Base-by-base conservation (phyloP, 176 grass and related monocot genomes). In the Raddia distichophylla region DNA sequence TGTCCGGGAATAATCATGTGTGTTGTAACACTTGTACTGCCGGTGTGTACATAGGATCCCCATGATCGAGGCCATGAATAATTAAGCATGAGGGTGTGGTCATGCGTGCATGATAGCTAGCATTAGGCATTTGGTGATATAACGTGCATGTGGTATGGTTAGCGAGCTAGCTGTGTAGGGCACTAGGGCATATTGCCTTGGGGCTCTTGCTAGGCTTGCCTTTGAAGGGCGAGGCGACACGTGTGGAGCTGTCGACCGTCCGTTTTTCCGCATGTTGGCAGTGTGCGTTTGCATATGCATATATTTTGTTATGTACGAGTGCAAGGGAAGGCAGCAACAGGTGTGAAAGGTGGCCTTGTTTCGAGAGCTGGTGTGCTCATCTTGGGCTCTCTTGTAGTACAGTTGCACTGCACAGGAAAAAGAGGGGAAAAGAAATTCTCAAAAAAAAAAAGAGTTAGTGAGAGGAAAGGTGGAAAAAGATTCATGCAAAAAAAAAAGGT, bases 241-340 rank as follows among this genome's bases (percentile, higher is more conserved):
- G 71, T 62, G 78, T 43, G 54, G 61, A 33, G 45, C 22, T 16
- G 16, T 68, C 61, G 52, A 52, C 70, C 53, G 43, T 75, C 44
- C 2, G 18, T 42, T 83, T 82, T 60, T 45, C 49, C 16, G 52
- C 59, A 60, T 60, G 59, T 12, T 60, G 9, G 10, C 59, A 60
- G 17, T 46, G 14, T 67, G 33, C 0, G 49, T 78, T 34, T 59
- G 54, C 14, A 55, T 34, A 60, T 27, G 27, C 27, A 27, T 27
- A 27, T 27, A 27, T 27, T 27, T 79, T 51, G 16, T 74, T 83
- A 15, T 27, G 27, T 2, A 60, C 20, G 43, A 73, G 80, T 78
- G 67, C 66, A 15, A 49, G 40, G 56, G 86, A 72, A 87, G 66
- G 56, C 76, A 77, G 66, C 69, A 60, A 6, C 13, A 44, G 18